Evolutionary conservation across 1,284 basidiomycete genomes (phyloP).

Genomic region (Ceratobasidium sp.): DNA sequence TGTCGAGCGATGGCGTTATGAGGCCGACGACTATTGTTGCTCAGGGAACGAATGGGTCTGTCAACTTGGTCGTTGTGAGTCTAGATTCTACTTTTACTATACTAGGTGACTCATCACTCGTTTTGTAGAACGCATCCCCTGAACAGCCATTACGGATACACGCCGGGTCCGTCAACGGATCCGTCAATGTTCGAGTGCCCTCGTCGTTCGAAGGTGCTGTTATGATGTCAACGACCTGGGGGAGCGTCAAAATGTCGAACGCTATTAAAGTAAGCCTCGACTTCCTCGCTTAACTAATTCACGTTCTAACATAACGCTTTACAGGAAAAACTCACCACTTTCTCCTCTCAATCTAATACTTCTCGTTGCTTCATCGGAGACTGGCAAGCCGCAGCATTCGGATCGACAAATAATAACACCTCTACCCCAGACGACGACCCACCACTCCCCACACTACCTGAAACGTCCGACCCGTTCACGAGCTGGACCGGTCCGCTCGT

Average conservation of each 20-base stretch:
- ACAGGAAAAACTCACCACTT: slow-evolving; percentile 26
- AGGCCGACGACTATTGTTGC: slow-evolving; percentile 9
- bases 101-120: not conserved
- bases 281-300: not conserved
- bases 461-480: slow-evolving; percentile 6
- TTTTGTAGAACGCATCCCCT: not conserved
- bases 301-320: too few relatives aligned
- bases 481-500: slow-evolving; percentile 26
- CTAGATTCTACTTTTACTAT: not conserved
- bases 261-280: not conserved
- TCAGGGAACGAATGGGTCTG: slow-evolving; percentile 9
- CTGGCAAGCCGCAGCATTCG: slow-evolving; percentile 13
- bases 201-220: slow-evolving; percentile 24
- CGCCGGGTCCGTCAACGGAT: slow-evolving; percentile 4
- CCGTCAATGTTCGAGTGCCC: slow-evolving; percentile 4
- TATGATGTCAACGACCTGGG: slow-evolving; percentile 12
- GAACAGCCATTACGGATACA: slow-evolving; percentile 19
- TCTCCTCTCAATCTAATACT: slow-evolving; percentile 23
- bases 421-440: not conserved
- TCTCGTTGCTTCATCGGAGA: slow-evolving; percentile 33
- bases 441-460: slow-evolving; percentile 1
- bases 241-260: slow-evolving; percentile 16
- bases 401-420: not conserved
- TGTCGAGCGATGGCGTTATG: slow-evolving; percentile 25
- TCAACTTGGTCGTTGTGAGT: slow-evolving; percentile 20